phyloP scores from a whole-genome alignment of 306 rosid genomes.

The Rosa multiflora region DNA sequence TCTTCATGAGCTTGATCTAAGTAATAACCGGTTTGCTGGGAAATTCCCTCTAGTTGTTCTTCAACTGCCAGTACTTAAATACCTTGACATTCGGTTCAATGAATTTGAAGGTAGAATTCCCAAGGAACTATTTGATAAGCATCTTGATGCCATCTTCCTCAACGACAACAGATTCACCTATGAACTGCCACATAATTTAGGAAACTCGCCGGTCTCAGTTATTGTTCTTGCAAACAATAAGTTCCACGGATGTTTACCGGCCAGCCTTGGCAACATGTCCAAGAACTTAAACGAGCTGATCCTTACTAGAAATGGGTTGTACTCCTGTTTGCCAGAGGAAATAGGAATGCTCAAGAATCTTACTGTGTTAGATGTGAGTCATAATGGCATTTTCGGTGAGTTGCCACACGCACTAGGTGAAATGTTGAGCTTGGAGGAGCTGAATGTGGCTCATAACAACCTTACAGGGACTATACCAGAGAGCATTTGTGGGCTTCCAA shows the following conservation, averaged over 20 bases:
- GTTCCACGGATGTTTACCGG: constrained; percentile 65
- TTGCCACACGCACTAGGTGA: constrained; percentile 49
- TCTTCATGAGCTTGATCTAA: constrained; percentile 59
- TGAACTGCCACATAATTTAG: constrained; percentile 52
- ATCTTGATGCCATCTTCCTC: constrained; percentile 69
- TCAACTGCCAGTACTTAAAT: constrained; percentile 46
- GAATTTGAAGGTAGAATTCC: constrained; percentile 69
- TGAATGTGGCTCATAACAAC: constrained; percentile 60
- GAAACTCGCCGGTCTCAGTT: constrained; percentile 69
- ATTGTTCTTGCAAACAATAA: constrained; percentile 68
- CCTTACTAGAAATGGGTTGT: constrained; percentile 43
- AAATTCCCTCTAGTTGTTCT: constrained; percentile 56
- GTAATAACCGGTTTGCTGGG: constrained; percentile 69
- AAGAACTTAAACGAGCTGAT: constrained; percentile 56
- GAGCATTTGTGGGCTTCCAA: constrained; percentile 33
- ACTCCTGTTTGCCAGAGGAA: constrained; percentile 60
- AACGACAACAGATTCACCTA: constrained; percentile 56
- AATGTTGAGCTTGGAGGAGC: constrained; percentile 51
- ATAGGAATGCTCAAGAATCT: constrained; percentile 55
- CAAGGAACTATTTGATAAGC: constrained; percentile 53
- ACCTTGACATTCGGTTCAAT: constrained; percentile 67
- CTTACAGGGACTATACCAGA: constrained; percentile 33
- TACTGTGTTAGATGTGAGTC: constrained; percentile 61
- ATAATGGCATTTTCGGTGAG: constrained; percentile 49
- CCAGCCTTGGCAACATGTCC: constrained; percentile 68